Base-by-base conservation (phyloP, 805 yeast species). In the Yarrowia keelungensis region DNA sequence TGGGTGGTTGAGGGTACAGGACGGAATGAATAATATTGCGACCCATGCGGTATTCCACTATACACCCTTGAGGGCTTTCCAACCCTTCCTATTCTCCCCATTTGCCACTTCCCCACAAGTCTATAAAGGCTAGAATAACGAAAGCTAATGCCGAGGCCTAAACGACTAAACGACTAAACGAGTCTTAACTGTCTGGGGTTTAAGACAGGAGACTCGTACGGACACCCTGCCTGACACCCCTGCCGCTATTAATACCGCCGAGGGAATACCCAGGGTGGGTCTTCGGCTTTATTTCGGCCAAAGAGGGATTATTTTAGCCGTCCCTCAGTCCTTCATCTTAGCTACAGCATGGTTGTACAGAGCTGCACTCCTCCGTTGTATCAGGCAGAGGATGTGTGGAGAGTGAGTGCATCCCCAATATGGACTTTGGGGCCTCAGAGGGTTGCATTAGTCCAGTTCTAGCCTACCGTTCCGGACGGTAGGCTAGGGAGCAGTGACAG, bases 401-500 rank as follows among this genome's bases (percentile, higher is more conserved):
- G 39, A 8, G 22, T 10, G 42, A 39, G 39, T 47, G 51, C 36
- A 35, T 36, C 58, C 58, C 58, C 58, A 51, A 51, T 51, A 36
- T 15, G 59, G 58, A 38, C 16, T 50, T 36, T 50, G 16, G 56
- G 42, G 32, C 22, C 12, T 9, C 22, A n/a, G 15, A 16, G 16
- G 26, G 32, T 7, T 53, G 59, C 59, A 39, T 53, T 53, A 53
- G 59, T 22, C 16, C 45, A 8, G n/a, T 38, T 39, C 62, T 56
- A 56, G 62, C 62, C 46, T 56, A 56, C 62, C 62, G 62, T 39
- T 19, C 47, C 12, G 38, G 42, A 56, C 62, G 62, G 62, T 42
- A 35, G 47, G 32, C 32, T 26, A 26, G 32, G 32, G 32, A 26
- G 32, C 32, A 26, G 32, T 26, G 32, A 26, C 32, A 26, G 32